Evolutionary conservation across 129 eudicot genomes (phyloP), one percentile per base, ranked within the genome.

Genomic region (Flaveria bidentis): DNA sequence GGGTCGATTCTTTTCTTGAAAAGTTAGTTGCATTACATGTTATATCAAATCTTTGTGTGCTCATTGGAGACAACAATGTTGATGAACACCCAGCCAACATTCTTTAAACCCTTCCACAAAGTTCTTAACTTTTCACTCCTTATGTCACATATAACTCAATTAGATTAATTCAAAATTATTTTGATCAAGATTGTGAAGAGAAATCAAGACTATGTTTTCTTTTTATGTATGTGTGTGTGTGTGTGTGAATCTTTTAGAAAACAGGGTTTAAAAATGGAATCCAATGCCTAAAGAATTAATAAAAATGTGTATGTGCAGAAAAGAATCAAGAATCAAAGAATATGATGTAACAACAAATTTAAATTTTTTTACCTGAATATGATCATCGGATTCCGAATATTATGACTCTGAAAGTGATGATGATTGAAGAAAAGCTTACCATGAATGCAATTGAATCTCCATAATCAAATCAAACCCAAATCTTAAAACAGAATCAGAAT

Each of bases 31-130:
- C n/a, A 79, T 74, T 80, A 76, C 97, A 84, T 47, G 97, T 88
- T 26, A 94, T 79, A 57, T 94, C 98, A 82, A 94, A 84, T 87
- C 98, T 91, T 50, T 89, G 96, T 79, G 97, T 94, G 93, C 90
- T 91, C 97, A 94, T 94, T 85, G 87, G 88, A 6, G 95, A 85
- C 84, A 89, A 53, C 83, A 89, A 83, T 89, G 96, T 82, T 11
- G 98, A 90, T 72, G 94, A 85, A 85, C 86, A 93, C 82, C 96
- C 97, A 82, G 93, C 97, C 97, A 94, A 91, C 98, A 94, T 94
- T 82, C 86, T 94, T 85, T 76, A 85, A 39, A 58, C 78, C 80
- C 81, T 73, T 72, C 89, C 82, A 36, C 41, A 87, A 67, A 30
- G 56, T 57, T 72, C 57, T 80, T 77, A 71, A 20, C 18, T 62